Base-by-base conservation (phyloP, 768 basidiomycete genomes). In the Amanita fuliginea region DNA sequence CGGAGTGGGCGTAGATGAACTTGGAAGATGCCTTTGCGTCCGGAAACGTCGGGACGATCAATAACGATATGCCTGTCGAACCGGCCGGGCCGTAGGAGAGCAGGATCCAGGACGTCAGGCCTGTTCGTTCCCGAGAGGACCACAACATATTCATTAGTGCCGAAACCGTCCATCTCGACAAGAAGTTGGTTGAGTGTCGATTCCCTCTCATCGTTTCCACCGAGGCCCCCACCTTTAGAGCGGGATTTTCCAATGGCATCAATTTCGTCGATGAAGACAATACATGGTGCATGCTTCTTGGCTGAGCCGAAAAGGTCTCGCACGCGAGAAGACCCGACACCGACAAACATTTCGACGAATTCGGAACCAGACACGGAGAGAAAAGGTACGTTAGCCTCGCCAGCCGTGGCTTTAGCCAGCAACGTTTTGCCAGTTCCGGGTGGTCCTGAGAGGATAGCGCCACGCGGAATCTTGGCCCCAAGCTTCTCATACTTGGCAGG, bases 301-400 rank as follows among this genome's bases (percentile, higher is more conserved):
- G 96, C 96, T 3, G 87, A 93, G 30, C 93, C 87, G 65, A 99
- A 99, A 37, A 99, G 81, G 67, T 99, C 96, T 42, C 96, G 83
- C 9, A 99, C 96, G 54, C 96, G 81, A 3, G 92, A 94, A 2
- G 96, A 93, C 51, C 96, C 96, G 46, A 98, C 96, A 66, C 96
- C 96, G 57, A 99, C 96, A 62, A 98, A 99, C 94, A 98, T 97
- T 69, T 99, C 96, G 53, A 99, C 93, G 62, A 99, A 98, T 63
- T 99, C 96, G 37, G 95, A 98, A 45, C 96, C 96, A 42, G 95
- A 97, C 36, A 98, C 96, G 19, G 92, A 95, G 51, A 97, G 78
- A 84, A 99, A 99, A 36, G 96, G 95, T 4, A 98, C 95, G 39
- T 81, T 86, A 4, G 96, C 95, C 67, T 99, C 96, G 45, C 96